Evolutionary conservation across 1,284 basidiomycete species (phyloP).

Genomic region (Afroboletus lepidellus): DNA sequence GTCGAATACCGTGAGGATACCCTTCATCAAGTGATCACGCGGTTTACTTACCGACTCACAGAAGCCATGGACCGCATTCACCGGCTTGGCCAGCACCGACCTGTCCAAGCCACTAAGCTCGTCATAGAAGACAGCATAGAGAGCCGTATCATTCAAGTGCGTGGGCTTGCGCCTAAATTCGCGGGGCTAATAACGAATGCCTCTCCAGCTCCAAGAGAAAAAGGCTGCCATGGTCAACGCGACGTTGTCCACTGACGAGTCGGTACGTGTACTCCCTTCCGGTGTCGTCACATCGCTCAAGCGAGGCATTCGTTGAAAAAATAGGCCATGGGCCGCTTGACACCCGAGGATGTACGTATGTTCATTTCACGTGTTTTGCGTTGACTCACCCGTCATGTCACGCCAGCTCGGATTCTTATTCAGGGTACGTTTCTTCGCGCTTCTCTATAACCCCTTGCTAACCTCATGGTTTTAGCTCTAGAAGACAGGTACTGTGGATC

Average conservation of each 20-base stretch:
- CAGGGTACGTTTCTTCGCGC: conserved; percentile 45
- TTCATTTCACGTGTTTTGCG: conserved; percentile 2
- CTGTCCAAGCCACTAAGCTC: conserved; percentile 90
- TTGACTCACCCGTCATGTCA: conserved; percentile 7
- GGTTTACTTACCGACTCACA: conserved; percentile 36
- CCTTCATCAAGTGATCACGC: background rate
- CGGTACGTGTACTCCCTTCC: conserved; percentile 41
- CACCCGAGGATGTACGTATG: conserved; percentile 79
- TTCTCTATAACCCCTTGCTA: background rate
- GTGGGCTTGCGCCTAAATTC: conserved; percentile 10
- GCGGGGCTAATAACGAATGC: background rate
- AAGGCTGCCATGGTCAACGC: conserved; percentile 86
- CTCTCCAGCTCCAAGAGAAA: conserved; percentile 83
- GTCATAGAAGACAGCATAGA: conserved; percentile 97
- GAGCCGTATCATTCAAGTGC: conserved; percentile 81
- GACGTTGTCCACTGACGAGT: conserved; percentile 74
- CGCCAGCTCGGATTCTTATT: conserved; percentile 72
- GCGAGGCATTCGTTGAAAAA: conserved; percentile 18
- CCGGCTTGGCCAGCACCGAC: conserved; percentile 87
- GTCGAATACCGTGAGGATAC: conserved; percentile 67
- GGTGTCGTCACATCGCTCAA: conserved; percentile 19
- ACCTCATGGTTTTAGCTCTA: conserved; percentile 22
- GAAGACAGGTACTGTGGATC: background rate
- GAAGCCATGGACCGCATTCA: conserved; percentile 98
- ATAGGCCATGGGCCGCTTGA: conserved; percentile 88